phyloP scores from a whole-genome alignment of 306 rosid genomes.

The Cicer judaicum region DNA sequence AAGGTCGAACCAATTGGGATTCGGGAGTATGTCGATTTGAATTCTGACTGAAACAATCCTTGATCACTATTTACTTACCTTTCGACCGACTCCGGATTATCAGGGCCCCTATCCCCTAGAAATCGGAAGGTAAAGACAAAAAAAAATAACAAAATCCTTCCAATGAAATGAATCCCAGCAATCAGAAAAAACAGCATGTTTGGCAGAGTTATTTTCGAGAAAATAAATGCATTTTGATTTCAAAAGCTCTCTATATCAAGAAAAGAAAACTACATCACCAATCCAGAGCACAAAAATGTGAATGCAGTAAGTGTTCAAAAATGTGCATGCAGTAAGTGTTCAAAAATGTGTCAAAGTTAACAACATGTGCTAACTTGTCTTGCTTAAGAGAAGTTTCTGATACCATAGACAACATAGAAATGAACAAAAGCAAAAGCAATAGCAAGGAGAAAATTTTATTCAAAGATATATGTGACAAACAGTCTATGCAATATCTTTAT shows the following conservation, averaged over 20 bases:
- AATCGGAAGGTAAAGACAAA: too few relatives aligned
- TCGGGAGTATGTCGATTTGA: too few relatives aligned
- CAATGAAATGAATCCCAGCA: constrained; percentile 13
- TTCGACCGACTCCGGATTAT: too few relatives aligned
- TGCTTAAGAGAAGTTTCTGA: constrained; percentile 17
- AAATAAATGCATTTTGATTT: background rate
- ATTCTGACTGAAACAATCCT: too few relatives aligned
- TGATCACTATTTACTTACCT: too few relatives aligned
- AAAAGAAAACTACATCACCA: constrained; percentile 3
- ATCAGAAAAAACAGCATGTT: constrained; percentile 3
- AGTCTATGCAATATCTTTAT: background rate
- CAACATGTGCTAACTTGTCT: background rate
- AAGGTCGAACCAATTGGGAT: too few relatives aligned
- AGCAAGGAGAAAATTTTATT: background rate
- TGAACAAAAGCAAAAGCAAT: constrained; percentile 1
- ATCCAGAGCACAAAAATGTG: constrained; percentile 12
- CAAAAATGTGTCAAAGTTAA: background rate
- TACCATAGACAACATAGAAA: constrained; percentile 3
- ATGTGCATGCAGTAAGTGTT: constrained; percentile 1
- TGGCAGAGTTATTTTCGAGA: background rate
- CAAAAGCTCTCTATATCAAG: background rate
- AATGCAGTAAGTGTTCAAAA: too few relatives aligned
- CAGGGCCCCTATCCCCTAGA: too few relatives aligned
- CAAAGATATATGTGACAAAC: constrained; percentile 8
- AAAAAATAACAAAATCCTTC: background rate